Conservation (phyloP, 768 basidiomycete species). For the Gymnopilus junonius region DNA sequence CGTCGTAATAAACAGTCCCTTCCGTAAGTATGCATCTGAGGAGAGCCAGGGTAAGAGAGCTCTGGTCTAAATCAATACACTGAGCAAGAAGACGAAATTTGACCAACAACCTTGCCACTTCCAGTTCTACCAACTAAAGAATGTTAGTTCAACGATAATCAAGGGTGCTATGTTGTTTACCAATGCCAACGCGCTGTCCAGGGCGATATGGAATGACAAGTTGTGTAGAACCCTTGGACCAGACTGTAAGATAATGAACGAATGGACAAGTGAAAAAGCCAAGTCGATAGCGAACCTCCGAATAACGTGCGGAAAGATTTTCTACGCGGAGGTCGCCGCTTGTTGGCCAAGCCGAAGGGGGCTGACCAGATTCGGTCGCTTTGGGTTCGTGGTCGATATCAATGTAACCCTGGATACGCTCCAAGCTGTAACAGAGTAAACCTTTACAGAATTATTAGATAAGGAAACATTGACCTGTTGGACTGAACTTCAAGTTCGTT, state of each 20-base stretch:
- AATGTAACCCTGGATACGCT: conserved; percentile 74
- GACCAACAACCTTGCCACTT: conserved; percentile 43
- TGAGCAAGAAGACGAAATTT: background rate
- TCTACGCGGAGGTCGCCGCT: conserved; percentile 59
- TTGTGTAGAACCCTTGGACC: conserved; percentile 59
- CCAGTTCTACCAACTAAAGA: conserved; percentile 48
- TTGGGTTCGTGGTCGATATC: conserved; percentile 61
- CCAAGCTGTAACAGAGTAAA: conserved; percentile 39
- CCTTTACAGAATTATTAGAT: background rate
- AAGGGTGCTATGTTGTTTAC: conserved; percentile 3
- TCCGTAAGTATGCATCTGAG: conserved; percentile 51
- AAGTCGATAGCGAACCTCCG: conserved; percentile 27
- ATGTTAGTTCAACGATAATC: too few relatives aligned
- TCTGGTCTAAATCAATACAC: conserved; percentile 30
- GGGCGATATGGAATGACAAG: conserved; percentile 53
- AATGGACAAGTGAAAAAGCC: background rate
- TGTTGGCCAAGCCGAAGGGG: conserved; percentile 71
- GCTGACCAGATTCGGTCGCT: conserved; percentile 43
- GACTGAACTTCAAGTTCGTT: conserved; percentile 48
- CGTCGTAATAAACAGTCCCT: conserved; percentile 62
- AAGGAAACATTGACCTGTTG: conserved; percentile 22
- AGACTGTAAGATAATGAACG: conserved; percentile 13
- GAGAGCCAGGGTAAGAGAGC: conserved; percentile 55
- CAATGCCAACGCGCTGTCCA: conserved; percentile 61
- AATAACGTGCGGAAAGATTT: conserved; percentile 62